Conservation (phyloP, 2,329 filamentous ascomycete genomes). For the Neofusicoccum parvum region DNA sequence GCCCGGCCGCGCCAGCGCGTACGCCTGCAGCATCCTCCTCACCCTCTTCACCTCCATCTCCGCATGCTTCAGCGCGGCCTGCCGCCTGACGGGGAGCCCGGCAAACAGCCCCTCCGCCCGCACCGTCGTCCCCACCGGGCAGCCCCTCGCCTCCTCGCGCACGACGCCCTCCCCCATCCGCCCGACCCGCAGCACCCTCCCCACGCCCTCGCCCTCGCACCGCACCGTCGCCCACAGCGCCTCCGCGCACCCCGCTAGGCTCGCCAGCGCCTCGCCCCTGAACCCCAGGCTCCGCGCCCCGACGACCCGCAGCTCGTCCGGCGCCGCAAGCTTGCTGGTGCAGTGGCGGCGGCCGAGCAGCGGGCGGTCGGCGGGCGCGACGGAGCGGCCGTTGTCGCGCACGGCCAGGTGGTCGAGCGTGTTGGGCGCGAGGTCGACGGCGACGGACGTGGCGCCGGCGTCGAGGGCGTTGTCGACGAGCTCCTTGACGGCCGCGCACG, state of each 20-base stretch:
- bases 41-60: conserved; percentile 60
- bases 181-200: conserved; percentile 54
- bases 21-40: conserved; percentile 62
- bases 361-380: conserved; percentile 64
- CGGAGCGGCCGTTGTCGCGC: conserved; percentile 68
- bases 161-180: conserved; percentile 48
- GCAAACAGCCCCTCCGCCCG: conserved; percentile 62
- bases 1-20: conserved; percentile 67
- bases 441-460: conserved; percentile 66
- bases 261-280: conserved; percentile 72
- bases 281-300: conserved; percentile 70
- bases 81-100: conserved; percentile 64
- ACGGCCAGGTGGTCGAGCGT: conserved; percentile 71
- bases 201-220: conserved; percentile 62
- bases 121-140: conserved; percentile 70
- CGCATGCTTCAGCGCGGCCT: conserved; percentile 60
- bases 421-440: conserved; percentile 65
- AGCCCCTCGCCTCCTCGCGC: conserved; percentile 42
- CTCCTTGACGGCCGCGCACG: conserved; percentile 70
- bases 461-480: conserved; percentile 78
- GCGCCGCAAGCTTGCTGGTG: conserved; percentile 72
- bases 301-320: conserved; percentile 61
- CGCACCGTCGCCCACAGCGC: conserved; percentile 64
- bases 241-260: conserved; percentile 60
- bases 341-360: conserved; percentile 66